These are phyloP conservation scores for Papiliotrema laurentii DNA, from an alignment of 1,284 basidiomycete species.

Conservation along the genomic window DNA sequence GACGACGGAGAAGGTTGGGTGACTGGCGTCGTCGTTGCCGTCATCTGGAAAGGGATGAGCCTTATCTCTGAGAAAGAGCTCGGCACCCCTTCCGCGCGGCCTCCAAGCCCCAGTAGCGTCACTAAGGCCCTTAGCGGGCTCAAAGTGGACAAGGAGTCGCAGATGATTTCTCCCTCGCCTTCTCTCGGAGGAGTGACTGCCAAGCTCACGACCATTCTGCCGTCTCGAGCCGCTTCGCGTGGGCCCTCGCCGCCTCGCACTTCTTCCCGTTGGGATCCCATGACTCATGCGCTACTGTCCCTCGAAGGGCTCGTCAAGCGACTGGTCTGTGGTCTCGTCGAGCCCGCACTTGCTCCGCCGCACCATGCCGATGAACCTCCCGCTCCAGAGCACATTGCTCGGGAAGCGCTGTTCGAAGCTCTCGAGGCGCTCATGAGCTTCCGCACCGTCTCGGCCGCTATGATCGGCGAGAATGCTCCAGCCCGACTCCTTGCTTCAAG, in stretches of 20 bases:
- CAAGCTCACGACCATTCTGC: constrained; percentile 39
- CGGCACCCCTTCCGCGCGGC: constrained; percentile 12
- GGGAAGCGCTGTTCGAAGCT: constrained; percentile 48
- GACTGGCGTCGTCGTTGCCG: constrained; percentile 45
- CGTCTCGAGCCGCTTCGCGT: constrained; percentile 38
- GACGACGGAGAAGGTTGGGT: constrained; percentile 50
- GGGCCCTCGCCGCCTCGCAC: constrained; percentile 42
- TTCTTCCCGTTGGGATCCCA: constrained; percentile 24
- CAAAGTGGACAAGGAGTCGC: constrained; percentile 30
- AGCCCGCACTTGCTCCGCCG: constrained; percentile 37
- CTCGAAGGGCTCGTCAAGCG: constrained; percentile 47
- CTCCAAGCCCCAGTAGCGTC: constrained; percentile 40
- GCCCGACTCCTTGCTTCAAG: constrained; percentile 19
- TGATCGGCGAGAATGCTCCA: constrained; percentile 24
- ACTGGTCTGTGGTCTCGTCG: constrained; percentile 43
- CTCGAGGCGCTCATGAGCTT: constrained; percentile 46
- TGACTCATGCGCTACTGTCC: constrained; percentile 41
- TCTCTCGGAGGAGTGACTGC: constrained; percentile 28
- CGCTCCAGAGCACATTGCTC: constrained; percentile 39
- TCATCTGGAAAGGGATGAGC: constrained; percentile 48
- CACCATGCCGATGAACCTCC: constrained; percentile 23
- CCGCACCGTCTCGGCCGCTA: constrained; percentile 34
- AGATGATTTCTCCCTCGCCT: constrained; percentile 11
- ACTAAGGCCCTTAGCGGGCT: constrained; percentile 36
- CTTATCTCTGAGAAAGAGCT: constrained; percentile 35